Evolutionary conservation across 192 early-diverging fungal species (phyloP).

Genomic region (Spinellus fusiger): DNA sequence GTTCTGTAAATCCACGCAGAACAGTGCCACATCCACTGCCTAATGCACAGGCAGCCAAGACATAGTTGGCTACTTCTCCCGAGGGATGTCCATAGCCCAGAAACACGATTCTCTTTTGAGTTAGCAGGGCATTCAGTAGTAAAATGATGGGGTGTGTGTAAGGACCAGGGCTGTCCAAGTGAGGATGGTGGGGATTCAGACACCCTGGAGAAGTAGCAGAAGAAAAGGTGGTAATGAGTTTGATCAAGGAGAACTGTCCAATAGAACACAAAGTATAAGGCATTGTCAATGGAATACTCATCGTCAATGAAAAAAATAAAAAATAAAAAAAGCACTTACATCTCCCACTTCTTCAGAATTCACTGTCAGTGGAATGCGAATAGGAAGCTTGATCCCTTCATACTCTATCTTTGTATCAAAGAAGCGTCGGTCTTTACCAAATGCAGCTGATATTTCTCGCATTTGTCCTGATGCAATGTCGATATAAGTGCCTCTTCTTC

Average conservation of each 20-base stretch:
- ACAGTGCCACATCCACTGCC: conserved; percentile 88
- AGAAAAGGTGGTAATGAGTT: conserved; percentile 74
- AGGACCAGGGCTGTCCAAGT: conserved; percentile 79
- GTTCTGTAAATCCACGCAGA: conserved; percentile 76
- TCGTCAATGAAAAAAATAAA: not conserved
- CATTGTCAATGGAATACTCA: no score
- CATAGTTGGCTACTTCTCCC: conserved; percentile 90
- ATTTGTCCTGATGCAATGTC: conserved; percentile 40
- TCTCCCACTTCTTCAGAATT: conserved; percentile 91
- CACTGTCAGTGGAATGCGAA: conserved; percentile 81
- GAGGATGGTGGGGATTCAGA: conserved; percentile 68
- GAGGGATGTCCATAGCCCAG: conserved; percentile 85
- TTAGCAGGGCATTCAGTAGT: conserved; percentile 83
- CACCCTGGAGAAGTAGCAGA: conserved; percentile 38
- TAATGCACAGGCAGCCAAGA: conserved; percentile 82
- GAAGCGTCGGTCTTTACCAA: conserved; percentile 82
- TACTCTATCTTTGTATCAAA: conserved; percentile 85
- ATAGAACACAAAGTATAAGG: no score
- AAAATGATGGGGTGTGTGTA: conserved; percentile 84
- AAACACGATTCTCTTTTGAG: conserved; percentile 91
- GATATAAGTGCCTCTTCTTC: conserved; percentile 43
- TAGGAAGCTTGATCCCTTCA: conserved; percentile 76
- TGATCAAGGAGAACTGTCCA: conserved; percentile 72
- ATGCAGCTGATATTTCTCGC: conserved; percentile 35
- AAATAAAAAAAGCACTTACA: conserved; percentile 43